phyloP scores from a whole-genome alignment of 75 land plant genomes.

The Pinus albicaulis region DNA sequence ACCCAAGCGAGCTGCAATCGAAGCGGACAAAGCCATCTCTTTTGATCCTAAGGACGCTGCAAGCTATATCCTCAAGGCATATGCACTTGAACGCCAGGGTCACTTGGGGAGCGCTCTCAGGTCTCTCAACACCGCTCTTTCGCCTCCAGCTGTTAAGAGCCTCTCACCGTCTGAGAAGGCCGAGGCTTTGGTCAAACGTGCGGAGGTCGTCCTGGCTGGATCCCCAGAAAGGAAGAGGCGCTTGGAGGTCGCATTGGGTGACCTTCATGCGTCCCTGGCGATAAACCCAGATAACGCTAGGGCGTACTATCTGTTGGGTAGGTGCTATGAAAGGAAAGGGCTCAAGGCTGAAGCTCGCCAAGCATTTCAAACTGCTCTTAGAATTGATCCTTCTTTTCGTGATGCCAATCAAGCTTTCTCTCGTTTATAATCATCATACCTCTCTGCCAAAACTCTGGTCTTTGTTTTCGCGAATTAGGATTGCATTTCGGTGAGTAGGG shows the following conservation, averaged over 20 bases:
- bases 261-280: constrained; percentile 45
- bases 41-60: constrained; percentile 33
- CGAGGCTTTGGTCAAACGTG: constrained; percentile 26
- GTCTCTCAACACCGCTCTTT: constrained; percentile 17
- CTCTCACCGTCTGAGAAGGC: constrained; percentile 20
- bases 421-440: constrained; percentile 5
- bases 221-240: constrained; percentile 20
- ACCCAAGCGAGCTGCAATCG: constrained; percentile 16
- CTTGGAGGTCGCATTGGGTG: constrained; percentile 43
- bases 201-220: neutral
- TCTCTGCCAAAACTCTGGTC: neutral
- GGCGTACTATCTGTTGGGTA: constrained; percentile 49
- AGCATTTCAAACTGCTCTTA: constrained; percentile 42
- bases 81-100: constrained; percentile 29
- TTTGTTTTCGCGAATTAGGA: neutral
- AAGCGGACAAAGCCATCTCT: constrained; percentile 26
- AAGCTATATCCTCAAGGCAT: constrained; percentile 23
- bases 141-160: constrained; percentile 7
- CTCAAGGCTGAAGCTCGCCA: constrained; percentile 41
- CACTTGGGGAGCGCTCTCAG: constrained; percentile 15
- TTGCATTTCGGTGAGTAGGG: neutral
- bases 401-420: constrained; percentile 27
- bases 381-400: constrained; percentile 15
- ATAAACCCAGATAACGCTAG: constrained; percentile 40
- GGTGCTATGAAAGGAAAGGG: constrained; percentile 55